A percentile compares a stretch with the other conserved stretches of the same genome.
These are phyloP conservation scores for Penicillium canescens DNA, from an alignment of 495 filamentous ascomycete genomes.

Conservation along the genomic window DNA sequence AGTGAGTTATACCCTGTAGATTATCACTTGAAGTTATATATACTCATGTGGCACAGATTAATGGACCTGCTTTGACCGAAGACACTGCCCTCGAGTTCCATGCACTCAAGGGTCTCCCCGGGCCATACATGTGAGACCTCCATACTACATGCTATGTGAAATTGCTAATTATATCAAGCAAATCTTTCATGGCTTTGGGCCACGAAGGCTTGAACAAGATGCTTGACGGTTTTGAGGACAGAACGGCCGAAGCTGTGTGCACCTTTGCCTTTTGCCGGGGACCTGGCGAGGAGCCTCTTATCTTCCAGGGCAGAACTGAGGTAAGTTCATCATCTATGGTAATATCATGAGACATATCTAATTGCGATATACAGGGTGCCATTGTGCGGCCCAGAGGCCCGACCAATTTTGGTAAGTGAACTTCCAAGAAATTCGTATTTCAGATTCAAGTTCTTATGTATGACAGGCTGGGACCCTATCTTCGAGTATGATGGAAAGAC, in stretches of 20 bases:
- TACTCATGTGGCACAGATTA: conserved; percentile 51
- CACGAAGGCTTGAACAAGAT: conserved; percentile 87
- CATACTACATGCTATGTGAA: background rate
- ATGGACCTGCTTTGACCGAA: conserved; percentile 90
- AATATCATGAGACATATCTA: conserved; percentile 1
- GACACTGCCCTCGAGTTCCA: conserved; percentile 94
- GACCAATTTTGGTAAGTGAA: conserved; percentile 74
- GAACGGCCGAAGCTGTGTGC: conserved; percentile 88
- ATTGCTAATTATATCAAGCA: conserved; percentile 51
- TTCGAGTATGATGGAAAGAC: conserved; percentile 87
- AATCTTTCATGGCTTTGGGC: conserved; percentile 81
- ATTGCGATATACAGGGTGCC: conserved; percentile 36
- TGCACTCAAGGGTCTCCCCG: conserved; percentile 85
- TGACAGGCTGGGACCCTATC: conserved; percentile 86
- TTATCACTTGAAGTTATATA: background rate
- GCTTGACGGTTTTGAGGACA: conserved; percentile 85
- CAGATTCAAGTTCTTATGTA: background rate
- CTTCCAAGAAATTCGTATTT: background rate
- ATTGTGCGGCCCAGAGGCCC: conserved; percentile 57
- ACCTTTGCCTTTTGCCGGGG: conserved; percentile 92
- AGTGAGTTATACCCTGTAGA: conserved; percentile 22
- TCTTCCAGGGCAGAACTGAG: conserved; percentile 86
- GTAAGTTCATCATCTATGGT: conserved; percentile 17
- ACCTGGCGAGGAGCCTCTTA: conserved; percentile 77
- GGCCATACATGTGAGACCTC: conserved; percentile 83